Evolutionary conservation across 495 filamentous ascomycete genomes (phyloP), one percentile per base, ranked within the genome.

Genomic region (Lasiosphaeria hispida): DNA sequence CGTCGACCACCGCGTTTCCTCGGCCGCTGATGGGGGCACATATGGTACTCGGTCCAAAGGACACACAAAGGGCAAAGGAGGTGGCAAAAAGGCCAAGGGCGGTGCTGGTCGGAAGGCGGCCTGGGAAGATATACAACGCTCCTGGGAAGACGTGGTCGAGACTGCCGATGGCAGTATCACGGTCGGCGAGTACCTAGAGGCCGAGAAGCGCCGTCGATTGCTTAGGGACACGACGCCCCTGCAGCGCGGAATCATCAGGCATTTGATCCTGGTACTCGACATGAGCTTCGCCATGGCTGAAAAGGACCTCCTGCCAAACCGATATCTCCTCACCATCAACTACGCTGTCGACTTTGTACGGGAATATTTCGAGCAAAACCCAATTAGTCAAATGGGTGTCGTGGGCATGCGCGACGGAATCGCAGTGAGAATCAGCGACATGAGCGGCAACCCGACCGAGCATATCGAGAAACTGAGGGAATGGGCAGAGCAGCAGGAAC

Each of bases 291-390:
- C 92, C 15, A 98, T 98, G 94, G 74, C 83, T 11, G 94, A 97
- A 73, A 97, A 97, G 71, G 94, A 98, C 63, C 78, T 97, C 35
- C 84, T 90, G 11, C 94, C 94, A 6, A 96, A 83, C 15, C 83
- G 93, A 35, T 91, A 93, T 70, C 81, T 90, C 41, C 80, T 96
- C 38, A 86, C 86, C 8, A 80, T 97, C 58, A 86, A 86, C 62
- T 95, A 92, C 75, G 89, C 92, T 44, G 81, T 87, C 58, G 87
- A 90, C 57, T 97, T 96, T 69, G 87, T 97, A 38, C 81, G 85
- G 44, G 95, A 97, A 63, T 98, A 91, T 73, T 98, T 97, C 69
- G 93, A 97, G 71, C 94, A 98, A 71, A 98, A 98, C 59, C 94
- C 94, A n/a, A 97, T 98, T 70, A 94, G 90, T 33, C 95, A 98